Base-by-base conservation (phyloP, 2,329 filamentous ascomycete species). In the Calonectria multiphialidica region DNA sequence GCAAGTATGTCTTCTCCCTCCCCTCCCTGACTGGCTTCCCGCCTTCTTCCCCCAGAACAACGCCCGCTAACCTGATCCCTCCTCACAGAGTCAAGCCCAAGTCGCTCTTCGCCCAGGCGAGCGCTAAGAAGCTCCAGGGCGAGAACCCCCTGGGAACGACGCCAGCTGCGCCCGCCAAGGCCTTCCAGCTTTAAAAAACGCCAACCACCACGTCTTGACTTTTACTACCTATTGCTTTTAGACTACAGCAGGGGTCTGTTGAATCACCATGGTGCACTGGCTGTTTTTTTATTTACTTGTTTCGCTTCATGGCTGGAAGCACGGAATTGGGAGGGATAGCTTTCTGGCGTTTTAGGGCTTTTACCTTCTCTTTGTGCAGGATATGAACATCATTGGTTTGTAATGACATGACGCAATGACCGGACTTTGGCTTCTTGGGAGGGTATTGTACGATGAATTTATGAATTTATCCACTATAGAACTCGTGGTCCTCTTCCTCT, bases 21-120 rank as follows among this genome's bases (percentile, higher is more conserved):
- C 35, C 18, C 8, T n/a, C n/a, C n/a, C n/a, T n/a, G n/a, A n/a
- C n/a, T n/a, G n/a, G n/a, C n/a, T n/a, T n/a, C n/a, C n/a, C 37
- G 8, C 8, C 37, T n/a, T n/a, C 5, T 13, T 12, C 8, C 23
- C 37, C 0, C 23, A 12, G 18, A 8, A 33, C 45, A 25, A 21
- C n/a, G 28, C 61, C 18, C n/a, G 42, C 79, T 81, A 79, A 81
- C 74, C 37, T 18, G 9, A 30, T 5, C 9, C 25, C 28, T 33
- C 57, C 30, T 47, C 55, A 49, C 78, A 92, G 91, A 80, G 88
- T 87, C 81, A 93, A 93, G 86, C 91, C 91, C 71, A 92, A 91
- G 83, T 93, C 91, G 3, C 88, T 93, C 77, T 93, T 93, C 81
- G 91, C 91, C 71, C 90, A 91, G 81, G 88, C 90, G 57, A 92